Evolutionary conservation across 148 eudicot genomes (phyloP).

Genomic region (Silene latifolia): DNA sequence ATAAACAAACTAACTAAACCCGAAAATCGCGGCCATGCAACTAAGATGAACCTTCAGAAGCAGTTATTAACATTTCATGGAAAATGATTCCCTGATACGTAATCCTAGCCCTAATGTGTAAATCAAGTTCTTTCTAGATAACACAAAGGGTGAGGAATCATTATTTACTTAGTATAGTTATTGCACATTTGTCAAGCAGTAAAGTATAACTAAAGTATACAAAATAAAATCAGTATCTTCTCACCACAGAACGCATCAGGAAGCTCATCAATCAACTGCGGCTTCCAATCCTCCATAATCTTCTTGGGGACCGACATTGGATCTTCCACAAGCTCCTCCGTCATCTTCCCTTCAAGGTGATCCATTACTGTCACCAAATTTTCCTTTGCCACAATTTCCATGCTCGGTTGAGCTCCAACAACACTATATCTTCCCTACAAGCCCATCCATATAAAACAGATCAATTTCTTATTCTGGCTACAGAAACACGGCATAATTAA

Average conservation of each 20-base stretch:
- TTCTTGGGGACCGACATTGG: slow-evolving; percentile 87
- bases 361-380: slow-evolving; percentile 84
- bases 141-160: slow-evolving; percentile 10
- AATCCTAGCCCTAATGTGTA: background rate
- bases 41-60: background rate
- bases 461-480: background rate
- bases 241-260: slow-evolving; percentile 97
- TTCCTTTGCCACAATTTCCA: slow-evolving; percentile 97
- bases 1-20: background rate
- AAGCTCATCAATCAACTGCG: slow-evolving; percentile 88
- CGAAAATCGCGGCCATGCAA: background rate
- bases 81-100: background rate
- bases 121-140: background rate
- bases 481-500: background rate
- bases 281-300: slow-evolving; percentile 89
- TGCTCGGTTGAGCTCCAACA: slow-evolving; percentile 91
- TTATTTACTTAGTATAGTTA: background rate
- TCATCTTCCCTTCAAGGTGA: slow-evolving; percentile 64
- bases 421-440: slow-evolving; percentile 93
- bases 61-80: background rate
- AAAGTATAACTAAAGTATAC: background rate
- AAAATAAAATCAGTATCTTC: slow-evolving; percentile 13
- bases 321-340: slow-evolving; percentile 76
- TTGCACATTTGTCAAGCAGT: background rate
- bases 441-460: slow-evolving; percentile 10